Base-by-base conservation (phyloP, 306 rosid species). In the Prunus padus region DNA sequence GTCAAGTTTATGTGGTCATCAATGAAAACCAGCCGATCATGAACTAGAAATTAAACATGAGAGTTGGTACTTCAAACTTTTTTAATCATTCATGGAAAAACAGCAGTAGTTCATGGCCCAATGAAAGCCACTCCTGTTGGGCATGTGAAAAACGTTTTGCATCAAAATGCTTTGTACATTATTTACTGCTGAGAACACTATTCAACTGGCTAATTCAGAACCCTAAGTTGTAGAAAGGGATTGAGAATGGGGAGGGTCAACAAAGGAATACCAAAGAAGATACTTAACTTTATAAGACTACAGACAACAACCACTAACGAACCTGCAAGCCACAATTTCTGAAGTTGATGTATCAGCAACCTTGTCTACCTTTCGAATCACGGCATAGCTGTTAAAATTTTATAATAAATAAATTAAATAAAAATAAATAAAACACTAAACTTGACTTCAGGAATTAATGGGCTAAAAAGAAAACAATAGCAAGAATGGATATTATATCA, bases 291-390 rank as follows among this genome's bases (percentile, higher is more conserved):
- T 42, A 11, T 31, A 30, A 64, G 26, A 8, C 1, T 8, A 19
- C 13, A 14, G 49, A 63, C 26, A 18, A 23, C 19, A 18, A 33
- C 52, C 28, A 51, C 69, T 69, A 75, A 83, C 97, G 84, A 62
- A 93, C 98, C 96, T 84, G 82, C 91, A 92, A 61, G 88, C 84
- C 73, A 87, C 83, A 69, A 81, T 80, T 79, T 87, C 93, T 74
- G 95, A 81, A 54, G 87, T 80, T 30, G 96, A 90, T 65, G 94
- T 11, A 77, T 86, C 85, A 3, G 86, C 73, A 79, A 94, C 84
- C 74, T 80, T 86, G 59, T 86, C 96, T 66, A 88, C 91, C 77
- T 88, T 92, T 71, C 91, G 85, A 80, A 94, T 77, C 69, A 90
- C 89, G 47, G 90, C 93, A 84, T 81, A 81, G 86, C 98, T 94